These are phyloP conservation scores for Fonsecaea multimorphosa DNA, from an alignment of 2,329 filamentous ascomycete species.

Conservation along the genomic window DNA sequence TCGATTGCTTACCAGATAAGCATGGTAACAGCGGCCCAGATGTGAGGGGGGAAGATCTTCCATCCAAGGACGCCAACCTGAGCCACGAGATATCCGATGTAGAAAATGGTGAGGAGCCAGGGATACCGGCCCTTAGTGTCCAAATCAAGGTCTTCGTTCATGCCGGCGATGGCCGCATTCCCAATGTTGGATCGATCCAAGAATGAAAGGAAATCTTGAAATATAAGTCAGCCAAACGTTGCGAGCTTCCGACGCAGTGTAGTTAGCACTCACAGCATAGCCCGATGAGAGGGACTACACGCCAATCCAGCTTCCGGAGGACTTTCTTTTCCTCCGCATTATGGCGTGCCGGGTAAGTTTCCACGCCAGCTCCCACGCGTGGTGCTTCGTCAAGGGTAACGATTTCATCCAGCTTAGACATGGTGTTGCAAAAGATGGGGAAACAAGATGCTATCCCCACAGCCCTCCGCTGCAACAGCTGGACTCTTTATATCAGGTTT, in stretches of 20 bases:
- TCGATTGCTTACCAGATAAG: background rate
- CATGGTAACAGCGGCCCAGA: background rate
- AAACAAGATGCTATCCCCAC: no score
- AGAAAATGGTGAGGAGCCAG: background rate
- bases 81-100: background rate
- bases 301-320: background rate
- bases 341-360: background rate
- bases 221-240: no score
- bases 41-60: background rate
- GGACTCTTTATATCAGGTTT: no score
- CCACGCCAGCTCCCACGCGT: background rate
- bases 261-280: background rate
- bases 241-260: no score
- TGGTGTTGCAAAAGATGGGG: no score
- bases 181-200: slow-evolving; percentile 43
- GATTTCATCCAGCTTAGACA: no score
- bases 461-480: no score
- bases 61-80: background rate
- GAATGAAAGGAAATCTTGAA: background rate
- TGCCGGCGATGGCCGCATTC: slow-evolving; percentile 43
- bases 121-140: background rate
- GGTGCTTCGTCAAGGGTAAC: background rate
- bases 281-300: background rate
- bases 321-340: background rate
- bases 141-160: slow-evolving; percentile 41